Conservation (phyloP, 1,284 basidiomycete genomes). For the Anthracocystis setariae region DNA sequence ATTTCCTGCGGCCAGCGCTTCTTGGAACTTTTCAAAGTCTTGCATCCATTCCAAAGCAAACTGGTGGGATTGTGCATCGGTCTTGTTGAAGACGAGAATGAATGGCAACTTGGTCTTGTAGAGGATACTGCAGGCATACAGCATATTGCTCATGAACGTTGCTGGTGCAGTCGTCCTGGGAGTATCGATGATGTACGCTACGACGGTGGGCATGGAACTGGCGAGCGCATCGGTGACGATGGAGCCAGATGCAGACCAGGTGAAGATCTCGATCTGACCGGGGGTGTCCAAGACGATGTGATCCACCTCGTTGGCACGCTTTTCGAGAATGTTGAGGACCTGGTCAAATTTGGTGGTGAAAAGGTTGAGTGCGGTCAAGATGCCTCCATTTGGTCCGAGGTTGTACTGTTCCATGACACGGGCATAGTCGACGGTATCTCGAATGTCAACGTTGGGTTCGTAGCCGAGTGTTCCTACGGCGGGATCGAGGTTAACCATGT, state of each 20-base stretch:
- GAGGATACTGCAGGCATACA: slow-evolving; percentile 98
- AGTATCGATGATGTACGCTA: slow-evolving; percentile 98
- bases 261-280: slow-evolving; percentile 99
- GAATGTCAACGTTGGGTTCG: slow-evolving; percentile 95
- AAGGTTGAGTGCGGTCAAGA: slow-evolving; percentile 93
- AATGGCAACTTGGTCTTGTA: slow-evolving; percentile 99
- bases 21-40: slow-evolving; percentile 83
- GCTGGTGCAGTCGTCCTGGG: slow-evolving; percentile 93
- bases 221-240: slow-evolving; percentile 99
- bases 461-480: slow-evolving; percentile 91
- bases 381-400: slow-evolving; percentile 96
- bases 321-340: slow-evolving; percentile 90
- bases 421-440: slow-evolving; percentile 96
- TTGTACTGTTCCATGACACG: slow-evolving; percentile 99
- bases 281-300: slow-evolving; percentile 95
- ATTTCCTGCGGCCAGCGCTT: slow-evolving; percentile 69
- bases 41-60: slow-evolving; percentile 98
- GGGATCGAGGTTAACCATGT: slow-evolving; percentile 97
- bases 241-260: slow-evolving; percentile 97
- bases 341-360: slow-evolving; percentile 99
- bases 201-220: slow-evolving; percentile 87
- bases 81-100: slow-evolving; percentile 99
- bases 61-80: slow-evolving; percentile 85
- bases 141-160: slow-evolving; percentile 99
- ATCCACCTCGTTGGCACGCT: slow-evolving; percentile 84